A percentile compares a stretch with the other conserved stretches of the same genome.
Conservation (phyloP, 768 basidiomycete genomes). For the Hemileccinum impolitum region DNA sequence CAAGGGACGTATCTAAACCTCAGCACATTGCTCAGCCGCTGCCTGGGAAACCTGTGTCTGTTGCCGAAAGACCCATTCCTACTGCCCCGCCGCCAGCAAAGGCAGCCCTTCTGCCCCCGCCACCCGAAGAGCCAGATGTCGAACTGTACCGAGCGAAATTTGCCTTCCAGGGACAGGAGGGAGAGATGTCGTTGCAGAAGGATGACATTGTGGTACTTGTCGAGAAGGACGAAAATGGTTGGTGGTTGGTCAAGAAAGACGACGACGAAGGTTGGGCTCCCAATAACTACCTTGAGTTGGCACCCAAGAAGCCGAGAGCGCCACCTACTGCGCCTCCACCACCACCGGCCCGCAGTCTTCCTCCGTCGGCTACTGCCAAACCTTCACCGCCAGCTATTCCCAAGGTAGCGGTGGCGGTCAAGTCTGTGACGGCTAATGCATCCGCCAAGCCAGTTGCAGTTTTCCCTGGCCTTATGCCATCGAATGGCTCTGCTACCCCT, state of each 20-base stretch:
- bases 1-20: slow-evolving; percentile 33
- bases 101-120: slow-evolving; percentile 45
- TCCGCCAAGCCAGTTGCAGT: slow-evolving; percentile 79
- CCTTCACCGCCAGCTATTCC: slow-evolving; percentile 34
- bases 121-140: slow-evolving; percentile 58
- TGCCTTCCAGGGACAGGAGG: slow-evolving; percentile 89
- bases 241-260: slow-evolving; percentile 94
- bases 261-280: slow-evolving; percentile 92
- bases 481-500: slow-evolving; percentile 67
- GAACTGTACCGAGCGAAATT: slow-evolving; percentile 86
- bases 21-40: slow-evolving; percentile 51
- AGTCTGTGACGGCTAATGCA: slow-evolving; percentile 51
- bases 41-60: slow-evolving; percentile 51
- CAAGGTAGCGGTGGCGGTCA: slow-evolving; percentile 32
- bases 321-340: slow-evolving; percentile 70
- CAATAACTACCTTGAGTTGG: slow-evolving; percentile 84
- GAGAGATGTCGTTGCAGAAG: slow-evolving; percentile 86
- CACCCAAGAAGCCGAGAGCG: slow-evolving; percentile 62
- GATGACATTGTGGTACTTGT: slow-evolving; percentile 90
- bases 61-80: slow-evolving; percentile 20
- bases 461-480: slow-evolving; percentile 69
- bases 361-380: slow-evolving; percentile 42
- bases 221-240: slow-evolving; percentile 92
- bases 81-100: slow-evolving; percentile 37
- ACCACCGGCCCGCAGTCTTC: slow-evolving; percentile 51